Evolutionary conservation across 495 filamentous ascomycete genomes (phyloP), one percentile per base, ranked within the genome.

Genomic region (Parathielavia appendiculata): DNA sequence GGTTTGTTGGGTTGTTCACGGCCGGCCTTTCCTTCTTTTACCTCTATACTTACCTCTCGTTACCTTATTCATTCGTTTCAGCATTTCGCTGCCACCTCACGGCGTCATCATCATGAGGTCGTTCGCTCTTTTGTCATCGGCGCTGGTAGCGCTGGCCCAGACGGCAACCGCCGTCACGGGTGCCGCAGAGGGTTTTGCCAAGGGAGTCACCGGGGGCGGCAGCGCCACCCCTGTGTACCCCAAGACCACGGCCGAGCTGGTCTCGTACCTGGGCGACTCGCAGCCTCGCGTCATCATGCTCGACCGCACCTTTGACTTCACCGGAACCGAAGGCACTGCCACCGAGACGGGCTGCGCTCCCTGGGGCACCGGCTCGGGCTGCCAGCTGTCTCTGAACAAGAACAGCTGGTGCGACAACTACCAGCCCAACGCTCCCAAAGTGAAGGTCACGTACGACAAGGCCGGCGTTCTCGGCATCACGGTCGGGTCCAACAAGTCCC

Each of bases 271-370:
- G 1, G 51, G 51, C 5, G 51, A 54, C 51, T 54, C 51, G 16
- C 39, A 41, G 23, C 10, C 51, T 26, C 51, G 51, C 16, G 51
- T 54, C 38, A 54, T 54, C 38, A 52, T 54, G 39, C 51, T 54
- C 23, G 51, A 54, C 51, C 51, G 51, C 14, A 54, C 51, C 1
- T 54, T 54, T 19, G 51, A 54, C 38, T 54, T 54, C 51, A 54
- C 51, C 14, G 51, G 51, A 20, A 43, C 22, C 23, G 51, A 54
- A 23, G 51, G 51, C 38, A 54, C 51, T 4, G 51, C 39, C 14
- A 54, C 51, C 38, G 51, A 43, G 51, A 43, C 38, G n/a, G 51
- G 51, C 12, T 54, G 51, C 38, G 51, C 51, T 19, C 51, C 51
- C 16, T 54, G 51, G 51, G 51, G 51, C n/a, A 54, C 51, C 9